Evolutionary conservation across 2,329 filamentous ascomycete genomes (phyloP).

Genomic region (Lojkania enalia): DNA sequence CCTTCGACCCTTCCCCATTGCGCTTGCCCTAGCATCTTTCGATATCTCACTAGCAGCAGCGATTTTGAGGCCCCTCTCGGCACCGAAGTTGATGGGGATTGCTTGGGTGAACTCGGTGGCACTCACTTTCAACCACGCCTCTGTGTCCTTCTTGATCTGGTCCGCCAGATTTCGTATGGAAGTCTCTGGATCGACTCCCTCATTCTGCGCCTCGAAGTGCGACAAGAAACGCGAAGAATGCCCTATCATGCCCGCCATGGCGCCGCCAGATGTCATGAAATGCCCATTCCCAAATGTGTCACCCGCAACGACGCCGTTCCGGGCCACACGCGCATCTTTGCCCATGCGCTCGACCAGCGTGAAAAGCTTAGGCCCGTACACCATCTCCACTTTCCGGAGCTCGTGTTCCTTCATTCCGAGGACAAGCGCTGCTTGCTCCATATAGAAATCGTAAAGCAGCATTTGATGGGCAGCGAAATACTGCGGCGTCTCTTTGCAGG

Average conservation of each 20-base stretch:
- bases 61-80: slow-evolving; percentile 14
- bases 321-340: slow-evolving; percentile 14
- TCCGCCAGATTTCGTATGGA: slow-evolving; percentile 18
- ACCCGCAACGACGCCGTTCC: slow-evolving; percentile 19
- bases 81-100: slow-evolving; percentile 21
- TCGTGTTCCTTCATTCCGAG: slow-evolving; percentile 18
- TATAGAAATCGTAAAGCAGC: slow-evolving; percentile 23
- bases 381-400: slow-evolving; percentile 18
- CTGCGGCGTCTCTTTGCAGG: slow-evolving; percentile 14
- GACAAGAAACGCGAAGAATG: slow-evolving; percentile 19
- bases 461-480: slow-evolving; percentile 22
- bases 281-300: slow-evolving; percentile 24
- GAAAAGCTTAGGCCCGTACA: slow-evolving; percentile 23
- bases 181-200: slow-evolving; percentile 11
- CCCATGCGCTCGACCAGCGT: slow-evolving; percentile 22
- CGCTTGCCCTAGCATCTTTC: slow-evolving; percentile 13
- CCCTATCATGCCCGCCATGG: slow-evolving; percentile 23
- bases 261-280: slow-evolving; percentile 19
- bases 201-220: slow-evolving; percentile 20
- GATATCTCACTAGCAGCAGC: slow-evolving; percentile 19
- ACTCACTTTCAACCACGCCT: slow-evolving; percentile 19
- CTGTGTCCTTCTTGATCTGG: slow-evolving; percentile 19
- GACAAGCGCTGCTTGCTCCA: slow-evolving; percentile 19
- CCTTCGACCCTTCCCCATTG: slow-evolving; percentile 4
- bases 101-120: slow-evolving; percentile 25